Base-by-base conservation (phyloP, 805 yeast species). In the Pichia insulana region DNA sequence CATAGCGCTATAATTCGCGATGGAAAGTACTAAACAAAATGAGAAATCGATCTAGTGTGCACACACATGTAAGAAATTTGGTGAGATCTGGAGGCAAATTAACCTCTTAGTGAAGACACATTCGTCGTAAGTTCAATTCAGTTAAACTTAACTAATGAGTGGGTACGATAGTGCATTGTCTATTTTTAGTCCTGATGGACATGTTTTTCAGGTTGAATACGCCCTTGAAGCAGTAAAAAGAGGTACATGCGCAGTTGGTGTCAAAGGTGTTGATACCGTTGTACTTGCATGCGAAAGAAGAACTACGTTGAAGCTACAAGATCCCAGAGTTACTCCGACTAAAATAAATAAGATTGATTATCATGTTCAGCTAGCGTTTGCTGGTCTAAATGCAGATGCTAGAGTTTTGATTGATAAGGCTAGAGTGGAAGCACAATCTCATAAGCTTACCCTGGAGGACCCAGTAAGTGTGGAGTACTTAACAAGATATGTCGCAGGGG, bases 141-240 rank as follows among this genome's bases (percentile, higher is more conserved):
- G 25, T 25, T 13, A 36, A 8, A 20, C 27, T 27, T 13, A 26
- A 7, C 41, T 30, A 36, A 90, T 90, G 98, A 86, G 96, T 74
- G 97, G 98, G 49, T 90, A 90, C 95, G 98, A 90, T 67, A 80
- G 97, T 75, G 98, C 98, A 44, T 76, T 90, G 56, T 89, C 97
- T 49, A 94, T 90, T 64, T 90, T 90, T 52, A 83, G 92, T 64
- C 98, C 98, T 52, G 98, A 90, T 68, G 98, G 98, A 47, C 97
- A 90, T 63, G 96, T 90, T 61, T 90, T 90, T 72, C 98, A 92
- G 73, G 98, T 92, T 34, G 97, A 92, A 64, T 92, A 92, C 57
- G 98, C 98, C 20, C 73, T 83, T 32, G 98, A 92, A 62, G 98
- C 98, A 0, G 98, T 92, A 36, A 92, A 90, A 61, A 78, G 97